Percentiles rank a stretch among this genome's conserved stretches.
These are phyloP conservation scores for Poa annua DNA, from an alignment of 176 grass and related monocot species.

Conservation along the genomic window DNA sequence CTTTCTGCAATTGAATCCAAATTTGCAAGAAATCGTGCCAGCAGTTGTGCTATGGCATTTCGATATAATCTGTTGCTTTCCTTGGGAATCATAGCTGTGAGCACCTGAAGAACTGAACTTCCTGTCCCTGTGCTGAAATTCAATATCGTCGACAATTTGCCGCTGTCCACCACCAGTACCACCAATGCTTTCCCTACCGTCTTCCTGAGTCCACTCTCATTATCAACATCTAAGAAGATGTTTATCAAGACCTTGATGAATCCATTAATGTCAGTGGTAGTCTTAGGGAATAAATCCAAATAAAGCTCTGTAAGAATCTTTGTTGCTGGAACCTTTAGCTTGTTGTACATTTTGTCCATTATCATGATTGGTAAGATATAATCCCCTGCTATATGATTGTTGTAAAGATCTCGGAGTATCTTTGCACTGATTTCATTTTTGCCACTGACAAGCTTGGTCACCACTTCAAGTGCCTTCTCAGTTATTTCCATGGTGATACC, in stretches of 20 bases:
- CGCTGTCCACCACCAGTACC: neutral
- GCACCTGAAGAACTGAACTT: neutral
- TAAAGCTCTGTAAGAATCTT: conserved; percentile 11
- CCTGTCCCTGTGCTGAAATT: neutral
- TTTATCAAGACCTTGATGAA: neutral
- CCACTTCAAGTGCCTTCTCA: neutral
- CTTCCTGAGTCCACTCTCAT: neutral
- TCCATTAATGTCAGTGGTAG: neutral
- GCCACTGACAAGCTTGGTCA: conserved; percentile 19
- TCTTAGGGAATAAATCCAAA: neutral
- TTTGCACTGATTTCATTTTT: neutral
- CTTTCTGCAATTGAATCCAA: neutral
- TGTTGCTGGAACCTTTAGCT: conserved; percentile 28
- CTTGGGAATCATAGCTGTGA: neutral
- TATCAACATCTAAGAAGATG: neutral
- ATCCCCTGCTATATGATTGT: neutral
- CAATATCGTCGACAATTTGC: neutral
- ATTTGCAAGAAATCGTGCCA: neutral
- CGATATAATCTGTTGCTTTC: neutral
- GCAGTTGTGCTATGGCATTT: neutral
- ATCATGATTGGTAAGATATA: neutral
- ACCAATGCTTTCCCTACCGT: neutral
- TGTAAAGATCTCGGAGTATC: neutral
- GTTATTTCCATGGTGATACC: conserved; percentile 18
- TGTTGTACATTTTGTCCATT: neutral